Evolutionary conservation across 768 basidiomycete genomes (phyloP).

Genomic region (Naematelia encephala): DNA sequence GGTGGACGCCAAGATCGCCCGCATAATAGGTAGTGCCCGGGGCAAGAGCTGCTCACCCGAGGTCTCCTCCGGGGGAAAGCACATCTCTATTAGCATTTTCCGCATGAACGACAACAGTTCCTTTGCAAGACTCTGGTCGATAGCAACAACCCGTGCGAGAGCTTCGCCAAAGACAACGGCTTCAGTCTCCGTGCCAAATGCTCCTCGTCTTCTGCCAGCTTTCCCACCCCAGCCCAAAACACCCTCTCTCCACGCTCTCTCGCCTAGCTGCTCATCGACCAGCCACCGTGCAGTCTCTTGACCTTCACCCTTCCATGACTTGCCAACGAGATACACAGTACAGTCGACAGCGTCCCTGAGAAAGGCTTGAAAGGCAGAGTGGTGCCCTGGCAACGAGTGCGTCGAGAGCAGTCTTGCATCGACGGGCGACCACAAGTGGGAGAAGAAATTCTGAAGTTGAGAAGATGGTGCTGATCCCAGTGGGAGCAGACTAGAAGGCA

Average conservation of each 20-base stretch:
- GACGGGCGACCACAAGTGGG: constrained; percentile 77
- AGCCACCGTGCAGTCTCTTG: constrained; percentile 45
- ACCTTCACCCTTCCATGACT: constrained; percentile 44
- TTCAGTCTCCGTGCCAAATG: constrained; percentile 15
- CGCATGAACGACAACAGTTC: constrained; percentile 8
- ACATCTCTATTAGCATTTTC: constrained; percentile 2
- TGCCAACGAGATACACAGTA: constrained; percentile 57
- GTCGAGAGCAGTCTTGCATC: constrained; percentile 65
- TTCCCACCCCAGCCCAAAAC: constrained; percentile 39
- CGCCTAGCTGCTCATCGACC: constrained; percentile 48
- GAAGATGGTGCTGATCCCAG: constrained; percentile 19
- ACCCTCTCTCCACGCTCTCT: constrained; percentile 51
- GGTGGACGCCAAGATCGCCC: neutral
- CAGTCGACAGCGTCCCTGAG: constrained; percentile 69
- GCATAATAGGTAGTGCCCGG: constrained; percentile 2
- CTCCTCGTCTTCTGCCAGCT: constrained; percentile 20
- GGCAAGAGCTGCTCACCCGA: constrained; percentile 1
- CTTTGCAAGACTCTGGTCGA: constrained; percentile 8
- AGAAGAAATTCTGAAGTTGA: constrained; percentile 60
- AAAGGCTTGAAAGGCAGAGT: constrained; percentile 61
- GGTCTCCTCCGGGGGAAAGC: constrained; percentile 5
- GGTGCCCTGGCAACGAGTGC: constrained; percentile 56
- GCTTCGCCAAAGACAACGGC: constrained; percentile 34
- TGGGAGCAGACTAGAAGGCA: constrained; percentile 57
- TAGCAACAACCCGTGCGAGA: constrained; percentile 20